These are phyloP conservation scores for Neurospora crassa DNA, from an alignment of 2,329 filamentous ascomycete species.

Conservation along the genomic window DNA sequence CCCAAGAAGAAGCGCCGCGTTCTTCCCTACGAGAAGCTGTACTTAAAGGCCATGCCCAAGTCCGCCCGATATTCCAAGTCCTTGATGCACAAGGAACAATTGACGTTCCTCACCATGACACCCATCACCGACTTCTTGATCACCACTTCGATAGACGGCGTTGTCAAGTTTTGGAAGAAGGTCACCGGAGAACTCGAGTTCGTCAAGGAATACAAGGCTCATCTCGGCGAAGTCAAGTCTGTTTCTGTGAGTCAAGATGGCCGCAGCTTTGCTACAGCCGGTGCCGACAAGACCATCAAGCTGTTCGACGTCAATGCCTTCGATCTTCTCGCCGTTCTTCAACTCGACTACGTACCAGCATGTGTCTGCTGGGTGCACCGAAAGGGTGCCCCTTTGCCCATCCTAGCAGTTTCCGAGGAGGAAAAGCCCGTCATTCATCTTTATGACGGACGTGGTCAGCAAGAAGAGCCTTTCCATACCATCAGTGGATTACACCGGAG, in stretches of 20 bases:
- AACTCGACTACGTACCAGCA: conserved; percentile 64
- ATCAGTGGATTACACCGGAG: conserved; percentile 72
- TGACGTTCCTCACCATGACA: conserved; percentile 80
- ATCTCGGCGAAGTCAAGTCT: conserved; percentile 72
- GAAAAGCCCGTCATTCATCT: conserved; percentile 64
- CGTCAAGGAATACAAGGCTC: conserved; percentile 94
- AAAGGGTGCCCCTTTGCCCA: conserved; percentile 75
- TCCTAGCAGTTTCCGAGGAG: conserved; percentile 75
- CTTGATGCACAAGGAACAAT: conserved; percentile 95
- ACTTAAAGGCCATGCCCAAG: conserved; percentile 77
- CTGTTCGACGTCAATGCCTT: conserved; percentile 80
- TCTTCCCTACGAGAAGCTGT: conserved; percentile 90
- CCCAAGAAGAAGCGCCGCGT: conserved; percentile 87
- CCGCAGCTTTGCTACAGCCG: conserved; percentile 84
- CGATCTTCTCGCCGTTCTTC: conserved; percentile 73
- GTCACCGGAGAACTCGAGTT: conserved; percentile 84
- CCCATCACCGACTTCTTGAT: conserved; percentile 91
- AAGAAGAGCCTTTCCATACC: conserved; percentile 63
- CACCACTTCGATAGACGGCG: conserved; percentile 87
- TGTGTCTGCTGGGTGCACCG: conserved; percentile 88
- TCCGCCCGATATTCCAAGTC: conserved; percentile 84
- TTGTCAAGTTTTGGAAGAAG: conserved; percentile 99
- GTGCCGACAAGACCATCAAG: conserved; percentile 68
- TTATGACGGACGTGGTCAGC: conserved; percentile 85
- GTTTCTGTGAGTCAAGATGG: conserved; percentile 85